A percentile compares a stretch with the other conserved stretches of the same genome.
These are phyloP conservation scores for Suhomyces kilbournensis DNA, from an alignment of 805 yeast species.

Conservation along the genomic window DNA sequence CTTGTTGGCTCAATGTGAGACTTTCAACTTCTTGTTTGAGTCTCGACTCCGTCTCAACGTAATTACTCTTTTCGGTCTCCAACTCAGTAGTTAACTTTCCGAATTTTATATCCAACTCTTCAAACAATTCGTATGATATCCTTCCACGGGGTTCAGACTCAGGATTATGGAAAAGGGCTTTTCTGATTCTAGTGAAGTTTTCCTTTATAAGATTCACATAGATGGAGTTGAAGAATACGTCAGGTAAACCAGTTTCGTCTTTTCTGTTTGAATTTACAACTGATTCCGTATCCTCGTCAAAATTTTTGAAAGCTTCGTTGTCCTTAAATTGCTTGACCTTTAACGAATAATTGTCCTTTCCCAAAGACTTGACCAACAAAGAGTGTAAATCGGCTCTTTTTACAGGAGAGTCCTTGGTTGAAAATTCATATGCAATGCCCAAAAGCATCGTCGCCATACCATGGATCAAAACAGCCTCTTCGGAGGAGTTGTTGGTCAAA, in stretches of 20 bases:
- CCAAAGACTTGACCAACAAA: conserved; percentile 66
- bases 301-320: conserved; percentile 50
- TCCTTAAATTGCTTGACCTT: conserved; percentile 73
- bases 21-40: conserved; percentile 17
- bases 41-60: conserved; percentile 15
- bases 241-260: conserved; percentile 86
- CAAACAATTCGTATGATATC: conserved; percentile 60
- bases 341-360: conserved; percentile 73
- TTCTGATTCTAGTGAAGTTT: conserved; percentile 61
- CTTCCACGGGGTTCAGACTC: conserved; percentile 63
- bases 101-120: conserved; percentile 40
- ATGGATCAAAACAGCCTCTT: conserved; percentile 53
- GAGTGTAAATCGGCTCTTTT: conserved; percentile 58
- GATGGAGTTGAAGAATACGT: conserved; percentile 64
- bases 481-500: conserved; percentile 48
- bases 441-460: conserved; percentile 70
- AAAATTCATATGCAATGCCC: conserved; percentile 80
- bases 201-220: conserved; percentile 69
- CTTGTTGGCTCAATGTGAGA: conserved; percentile 14
- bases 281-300: conserved; percentile 41
- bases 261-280: conserved; percentile 48
- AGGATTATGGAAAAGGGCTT: conserved; percentile 75
- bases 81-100: conserved; percentile 23
- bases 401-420: conserved; percentile 58
- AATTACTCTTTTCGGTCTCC: conserved; percentile 17